Conservation (phyloP, 1,284 basidiomycete genomes). For the Vanrija sp. region DNA sequence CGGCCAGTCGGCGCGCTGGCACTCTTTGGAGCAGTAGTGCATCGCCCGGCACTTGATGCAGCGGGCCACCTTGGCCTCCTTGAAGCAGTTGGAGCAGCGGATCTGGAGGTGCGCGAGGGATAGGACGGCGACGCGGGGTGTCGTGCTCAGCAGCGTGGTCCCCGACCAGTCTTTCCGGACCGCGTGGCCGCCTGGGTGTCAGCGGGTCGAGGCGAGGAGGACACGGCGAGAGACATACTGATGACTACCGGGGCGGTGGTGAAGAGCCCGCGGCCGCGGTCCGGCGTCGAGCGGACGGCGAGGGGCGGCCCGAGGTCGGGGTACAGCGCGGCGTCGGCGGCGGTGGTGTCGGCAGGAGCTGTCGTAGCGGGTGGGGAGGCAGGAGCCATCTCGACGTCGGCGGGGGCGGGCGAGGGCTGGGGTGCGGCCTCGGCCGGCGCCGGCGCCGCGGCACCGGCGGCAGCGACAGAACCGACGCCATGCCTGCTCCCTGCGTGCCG, state of each 20-base stretch:
- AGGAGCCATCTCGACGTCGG: not conserved
- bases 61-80: constrained; percentile 50
- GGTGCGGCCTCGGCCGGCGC: not conserved
- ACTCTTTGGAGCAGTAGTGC: constrained; percentile 67
- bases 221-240: constrained; percentile 16
- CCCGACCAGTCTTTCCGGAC: too few species aligned
- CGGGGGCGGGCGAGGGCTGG: too few species aligned
- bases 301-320: constrained; percentile 18
- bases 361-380: too few species aligned
- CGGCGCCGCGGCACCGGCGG: not conserved
- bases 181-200: constrained; percentile 52
- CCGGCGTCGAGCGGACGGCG: constrained; percentile 15
- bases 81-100: constrained; percentile 52
- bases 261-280: constrained; percentile 36
- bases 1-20: constrained; percentile 73
- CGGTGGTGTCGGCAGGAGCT: not conserved
- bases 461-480: not conserved
- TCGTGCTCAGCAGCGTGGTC: constrained; percentile 55
- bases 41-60: constrained; percentile 67
- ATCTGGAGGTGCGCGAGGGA: constrained; percentile 60
- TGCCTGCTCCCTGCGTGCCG: not conserved
- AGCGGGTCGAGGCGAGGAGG: not conserved
- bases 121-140: constrained; percentile 63
- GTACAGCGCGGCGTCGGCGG: not conserved
- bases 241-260: constrained; percentile 11